These are phyloP conservation scores for Arachis stenosperma DNA, from an alignment of 306 rosid genomes.

Conservation along the genomic window DNA sequence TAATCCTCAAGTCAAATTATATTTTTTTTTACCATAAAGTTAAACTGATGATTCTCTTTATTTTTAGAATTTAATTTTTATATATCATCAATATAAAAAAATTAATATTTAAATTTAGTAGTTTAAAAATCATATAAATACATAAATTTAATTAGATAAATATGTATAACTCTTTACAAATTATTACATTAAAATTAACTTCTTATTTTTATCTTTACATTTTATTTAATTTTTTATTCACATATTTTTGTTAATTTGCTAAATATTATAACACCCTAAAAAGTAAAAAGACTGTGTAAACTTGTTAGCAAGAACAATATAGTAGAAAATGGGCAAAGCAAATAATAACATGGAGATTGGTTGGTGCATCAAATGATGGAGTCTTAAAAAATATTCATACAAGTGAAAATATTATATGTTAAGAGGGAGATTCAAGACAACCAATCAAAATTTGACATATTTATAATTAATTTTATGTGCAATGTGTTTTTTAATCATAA, in stretches of 20 bases:
- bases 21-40: too few species aligned
- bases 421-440: background rate
- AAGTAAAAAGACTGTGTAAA: background rate
- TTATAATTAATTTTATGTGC: background rate
- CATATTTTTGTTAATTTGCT: background rate
- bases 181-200: too few species aligned
- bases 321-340: background rate
- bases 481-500: conserved; percentile 26
- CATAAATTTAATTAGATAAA: too few species aligned
- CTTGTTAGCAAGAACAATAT: background rate
- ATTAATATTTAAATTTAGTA: too few species aligned
- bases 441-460: background rate
- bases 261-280: background rate
- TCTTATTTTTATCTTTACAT: too few species aligned
- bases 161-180: too few species aligned
- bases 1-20: too few species aligned
- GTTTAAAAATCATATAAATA: too few species aligned
- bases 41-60: too few species aligned
- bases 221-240: background rate
- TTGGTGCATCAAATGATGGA: conserved; percentile 37
- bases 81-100: too few species aligned
- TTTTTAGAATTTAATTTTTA: too few species aligned
- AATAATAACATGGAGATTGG: background rate
- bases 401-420: background rate
- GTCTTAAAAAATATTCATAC: background rate